Evolutionary conservation across 116 monocot species (phyloP), one percentile per base, ranked within the genome.

Genomic region (Posidonia oceanica): DNA sequence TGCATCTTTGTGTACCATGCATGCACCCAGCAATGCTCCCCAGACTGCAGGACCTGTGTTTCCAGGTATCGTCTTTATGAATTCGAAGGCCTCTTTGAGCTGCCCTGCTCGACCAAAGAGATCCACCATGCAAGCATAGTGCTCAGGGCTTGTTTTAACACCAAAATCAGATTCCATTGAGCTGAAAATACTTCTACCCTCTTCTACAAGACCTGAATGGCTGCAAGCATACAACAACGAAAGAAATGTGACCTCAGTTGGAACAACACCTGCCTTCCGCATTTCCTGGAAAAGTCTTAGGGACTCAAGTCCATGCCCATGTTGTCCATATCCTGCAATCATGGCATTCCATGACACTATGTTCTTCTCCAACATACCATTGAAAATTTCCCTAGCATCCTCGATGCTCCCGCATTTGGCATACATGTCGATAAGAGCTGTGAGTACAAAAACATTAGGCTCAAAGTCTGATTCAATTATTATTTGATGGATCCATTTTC

Each of bases 371-470:
- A 17, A 13, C 83, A 83, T 83, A 7, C 14, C 42, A 48, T 83
- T 76, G 52, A 87, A 87, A 4, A 81, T 78, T 22, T 71, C 67
- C 36, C 76, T 64, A 39, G 81, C 81, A 41, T 79, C 69, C 4
- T 22, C 17, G 21, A 87, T 70, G 67, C 74, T 78, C 20, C 88
- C 83, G 53, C 92, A 92, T 73, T 88, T 92, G 14, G 88, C 79
- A 69, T 92, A 92, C 92, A 92, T 92, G 72, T 92, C 86, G 36
- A 92, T 78, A 17, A 92, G 71, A 69, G 85, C 79, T 8, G 84
- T 87, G 36, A 62, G 74, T 2, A 87, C 76, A 54, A 73, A 87
- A 17, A 87, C 79, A 77, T 87, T 87, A 23, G 71, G 59, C 68
- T 87, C 79, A 14, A 87, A 54, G 11, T 79, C 48, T 39, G 81